A percentile compares a stretch with the other conserved stretches of the same genome.
Conservation (phyloP, 176 grass and related monocot genomes). For the Eragrostis nindensis region DNA sequence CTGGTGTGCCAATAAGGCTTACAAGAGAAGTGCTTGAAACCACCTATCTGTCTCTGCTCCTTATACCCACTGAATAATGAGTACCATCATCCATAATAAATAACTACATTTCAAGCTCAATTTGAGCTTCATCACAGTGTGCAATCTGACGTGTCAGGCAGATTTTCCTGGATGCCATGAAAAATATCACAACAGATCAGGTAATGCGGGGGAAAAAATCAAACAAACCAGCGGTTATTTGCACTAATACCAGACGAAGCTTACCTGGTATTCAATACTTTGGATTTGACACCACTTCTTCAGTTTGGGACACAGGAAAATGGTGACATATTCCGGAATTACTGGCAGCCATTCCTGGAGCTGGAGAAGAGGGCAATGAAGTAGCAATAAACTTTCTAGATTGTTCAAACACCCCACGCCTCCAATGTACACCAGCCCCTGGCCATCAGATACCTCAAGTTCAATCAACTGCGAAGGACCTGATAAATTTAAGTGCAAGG, state of each 20-base stretch:
- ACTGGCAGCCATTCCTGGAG: background rate
- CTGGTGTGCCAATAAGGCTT: background rate
- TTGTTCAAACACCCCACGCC: background rate
- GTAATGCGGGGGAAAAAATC: no score
- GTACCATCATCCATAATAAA: background rate
- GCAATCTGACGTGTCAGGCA: background rate
- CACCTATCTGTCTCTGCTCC: background rate
- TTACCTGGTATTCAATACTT: no score
- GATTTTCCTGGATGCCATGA: background rate
- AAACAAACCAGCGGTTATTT: no score
- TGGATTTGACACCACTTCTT: slow-evolving; percentile 38
- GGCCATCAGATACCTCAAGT: slow-evolving; percentile 45
- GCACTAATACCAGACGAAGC: no score
- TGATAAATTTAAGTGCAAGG: no score
- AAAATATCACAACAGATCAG: background rate
- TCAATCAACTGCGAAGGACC: background rate
- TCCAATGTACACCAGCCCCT: slow-evolving; percentile 16
- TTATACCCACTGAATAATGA: background rate
- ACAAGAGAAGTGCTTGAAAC: background rate
- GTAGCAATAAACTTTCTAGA: slow-evolving; percentile 39
- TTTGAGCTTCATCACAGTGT: background rate
- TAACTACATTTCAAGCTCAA: background rate
- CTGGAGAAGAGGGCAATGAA: slow-evolving; percentile 30
- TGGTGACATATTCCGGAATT: slow-evolving; percentile 20
- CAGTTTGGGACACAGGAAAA: slow-evolving; percentile 47